Base-by-base conservation (phyloP, 2,329 filamentous ascomycete genomes). In the Paraphoma chrysanthemicola region DNA sequence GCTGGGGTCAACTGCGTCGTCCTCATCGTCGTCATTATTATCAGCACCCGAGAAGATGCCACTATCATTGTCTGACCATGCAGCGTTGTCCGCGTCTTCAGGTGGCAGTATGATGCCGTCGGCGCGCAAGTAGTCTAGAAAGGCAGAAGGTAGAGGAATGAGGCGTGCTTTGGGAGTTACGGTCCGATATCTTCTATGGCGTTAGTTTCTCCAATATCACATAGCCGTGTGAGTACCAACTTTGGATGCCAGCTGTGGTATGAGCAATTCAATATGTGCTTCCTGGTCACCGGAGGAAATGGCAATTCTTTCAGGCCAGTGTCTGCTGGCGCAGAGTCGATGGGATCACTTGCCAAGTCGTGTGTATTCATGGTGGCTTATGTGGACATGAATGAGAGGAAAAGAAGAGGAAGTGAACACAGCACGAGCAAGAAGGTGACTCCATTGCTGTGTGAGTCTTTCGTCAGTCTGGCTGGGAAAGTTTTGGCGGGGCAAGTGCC, bases 231-330 rank as follows among this genome's bases (percentile, higher is more conserved):
- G 16, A 33, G 11, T 6, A 11, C 56, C 45, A 80, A 92, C 84
- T 86, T 89, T 46, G 90, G 87, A 70, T 97, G 92, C 95, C 95
- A 99, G 57, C 85, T 86, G 74, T 97, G 91, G 77, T 96, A 97
- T 42, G 95, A 96, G 79, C 94, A 99, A 78, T 97, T 90, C 52
- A 97, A 81, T 59, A 99, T 96, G 71, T 99, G 94, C 45, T 90
- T 86, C 72, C 89, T 90, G 31, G 88, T 92, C 54, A 97, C 86
- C 1, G 92, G 92, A 17, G 93, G 91, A 72, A 99, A 98, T 17
- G 86, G 86, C 16, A 92, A 80, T 55, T 73, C 63, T 42, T 59
- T 74, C 33, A 73, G 63, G 18, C 59, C 53, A 47, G 49, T 54
- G 18, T 55, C 59, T 11, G 56, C 48, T 7, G 60, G 51, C 33